Evolutionary conservation across 2,329 filamentous ascomycete genomes (phyloP).

Genomic region (Sporothrix mexicana): DNA sequence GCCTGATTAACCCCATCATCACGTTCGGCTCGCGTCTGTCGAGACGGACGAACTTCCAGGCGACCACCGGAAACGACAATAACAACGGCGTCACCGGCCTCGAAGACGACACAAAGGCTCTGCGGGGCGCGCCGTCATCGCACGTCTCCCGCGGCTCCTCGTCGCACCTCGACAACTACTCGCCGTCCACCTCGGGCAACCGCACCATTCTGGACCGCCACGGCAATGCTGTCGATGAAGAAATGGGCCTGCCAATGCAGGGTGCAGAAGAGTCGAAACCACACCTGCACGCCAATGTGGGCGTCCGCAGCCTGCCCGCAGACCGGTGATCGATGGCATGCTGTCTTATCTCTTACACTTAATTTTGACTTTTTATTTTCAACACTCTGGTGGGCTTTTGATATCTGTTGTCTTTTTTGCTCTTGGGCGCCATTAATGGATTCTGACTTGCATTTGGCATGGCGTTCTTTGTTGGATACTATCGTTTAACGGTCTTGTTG

Average conservation of each 20-base stretch:
- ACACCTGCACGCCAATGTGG: not conserved
- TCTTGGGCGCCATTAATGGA: not conserved
- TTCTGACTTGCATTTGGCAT: not conserved
- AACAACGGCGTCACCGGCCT: not conserved
- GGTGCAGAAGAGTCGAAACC: not conserved
- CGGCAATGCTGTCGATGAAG: conserved; percentile 9
- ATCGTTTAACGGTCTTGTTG: not conserved
- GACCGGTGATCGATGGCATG: not conserved
- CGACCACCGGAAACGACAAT: too few species aligned
- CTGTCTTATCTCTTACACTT: not conserved
- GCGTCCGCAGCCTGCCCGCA: not conserved
- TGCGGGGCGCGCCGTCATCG: not conserved
- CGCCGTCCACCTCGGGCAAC: conserved; percentile 9
- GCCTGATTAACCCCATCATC: conserved; percentile 5
- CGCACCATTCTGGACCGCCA: not conserved
- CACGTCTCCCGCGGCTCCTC: not conserved
- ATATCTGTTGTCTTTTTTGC: not conserved
- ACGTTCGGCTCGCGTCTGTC: not conserved
- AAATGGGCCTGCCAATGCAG: not conserved
- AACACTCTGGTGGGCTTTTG: not conserved
- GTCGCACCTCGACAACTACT: not conserved
- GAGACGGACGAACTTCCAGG: not conserved
- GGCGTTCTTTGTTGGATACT: not conserved
- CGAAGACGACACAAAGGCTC: not conserved
- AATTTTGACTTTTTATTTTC: not conserved